Evolutionary conservation across 257 asterid genomes (phyloP).

Genomic region (Primulina eburnea): DNA sequence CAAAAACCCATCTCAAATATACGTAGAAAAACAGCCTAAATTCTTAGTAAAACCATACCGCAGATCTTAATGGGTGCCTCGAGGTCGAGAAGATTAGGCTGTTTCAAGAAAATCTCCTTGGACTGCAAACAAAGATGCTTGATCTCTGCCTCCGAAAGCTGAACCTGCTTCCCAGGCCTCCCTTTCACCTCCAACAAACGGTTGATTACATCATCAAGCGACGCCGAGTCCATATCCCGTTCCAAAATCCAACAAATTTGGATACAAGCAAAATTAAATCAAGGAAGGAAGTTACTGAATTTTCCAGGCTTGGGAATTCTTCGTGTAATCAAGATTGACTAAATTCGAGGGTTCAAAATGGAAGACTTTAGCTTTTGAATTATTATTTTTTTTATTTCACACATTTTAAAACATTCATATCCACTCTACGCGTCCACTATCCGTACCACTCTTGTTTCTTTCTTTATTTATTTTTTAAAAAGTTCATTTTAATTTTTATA

Average conservation of each 20-base stretch:
- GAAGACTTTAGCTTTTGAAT: background rate
- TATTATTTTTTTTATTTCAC: background rate
- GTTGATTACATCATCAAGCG: constrained; percentile 58
- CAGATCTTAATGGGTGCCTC: constrained; percentile 94
- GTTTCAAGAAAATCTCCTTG: constrained; percentile 62
- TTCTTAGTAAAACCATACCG: constrained; percentile 37
- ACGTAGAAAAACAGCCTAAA: constrained; percentile 1
- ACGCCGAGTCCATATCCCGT: constrained; percentile 49
- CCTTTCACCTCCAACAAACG: constrained; percentile 80
- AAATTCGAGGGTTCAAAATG: background rate
- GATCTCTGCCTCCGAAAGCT: constrained; percentile 82
- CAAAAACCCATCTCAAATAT: background rate
- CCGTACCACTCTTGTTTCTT: too few species aligned
- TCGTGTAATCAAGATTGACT: background rate
- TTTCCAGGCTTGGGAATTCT: background rate
- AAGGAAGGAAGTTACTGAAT: background rate
- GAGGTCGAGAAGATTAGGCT: constrained; percentile 92
- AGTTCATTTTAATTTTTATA: too few species aligned
- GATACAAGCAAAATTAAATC: constrained; percentile 11
- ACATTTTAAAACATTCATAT: too few species aligned
- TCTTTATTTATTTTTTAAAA: too few species aligned
- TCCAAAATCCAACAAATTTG: background rate
- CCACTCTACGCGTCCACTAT: too few species aligned
- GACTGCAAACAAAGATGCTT: constrained; percentile 70
- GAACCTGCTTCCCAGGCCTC: constrained; percentile 82